Base-by-base conservation (phyloP, 2,329 filamentous ascomycete genomes). In the Blastomyces emzantsi region DNA sequence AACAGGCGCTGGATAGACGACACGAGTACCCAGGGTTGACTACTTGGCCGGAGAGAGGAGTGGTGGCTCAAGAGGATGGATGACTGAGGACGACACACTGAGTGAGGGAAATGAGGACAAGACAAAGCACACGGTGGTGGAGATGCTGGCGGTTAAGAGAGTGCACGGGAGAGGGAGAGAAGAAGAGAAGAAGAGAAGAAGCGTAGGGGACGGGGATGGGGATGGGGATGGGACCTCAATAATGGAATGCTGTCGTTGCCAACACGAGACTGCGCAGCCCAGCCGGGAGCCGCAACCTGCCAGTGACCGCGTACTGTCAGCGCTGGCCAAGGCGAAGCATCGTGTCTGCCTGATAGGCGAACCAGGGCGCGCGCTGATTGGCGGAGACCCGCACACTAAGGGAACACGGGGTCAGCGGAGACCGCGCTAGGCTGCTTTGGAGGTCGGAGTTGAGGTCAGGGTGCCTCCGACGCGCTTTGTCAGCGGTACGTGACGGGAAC, bases 331-430 rank as follows among this genome's bases (percentile, higher is more conserved):
- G 67, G 65, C 71, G 68, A 66, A 64, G 63, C 28, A 45, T 62
- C 70, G 71, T 73, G 73, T 75, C 74, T 76, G 74, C 74, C 74
- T 76, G 71, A 74, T 74, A 70, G 73, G 69, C 71, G 69, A 74
- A 60, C 7, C 19, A 64, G 54, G 61, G 9, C 45, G 8, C 9
- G 3, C 67, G 65, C 33, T 15, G 67, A 67, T 51, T 52, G 70
- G 73, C 19, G 66, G 66, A 13, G 19, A 19, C 15, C 17, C 19
- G 41, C 41, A 19, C 1, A 4, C 22, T 36, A 36, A 11, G 52
- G 9, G 3, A n/a, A 58, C 49, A 51, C 41, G 41, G 58, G 58
- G 4, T n/a, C 28, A 7, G 30, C 39, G 39, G 52, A 17, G 43
- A 19, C 43, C 25, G 47, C 61, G 58, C 65, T 62, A 66, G 52